Percentiles rank a stretch among this genome's conserved stretches.
phyloP scores from a whole-genome alignment of 352 stramenopile genomes.

The Globisporangium cederbergense region DNA sequence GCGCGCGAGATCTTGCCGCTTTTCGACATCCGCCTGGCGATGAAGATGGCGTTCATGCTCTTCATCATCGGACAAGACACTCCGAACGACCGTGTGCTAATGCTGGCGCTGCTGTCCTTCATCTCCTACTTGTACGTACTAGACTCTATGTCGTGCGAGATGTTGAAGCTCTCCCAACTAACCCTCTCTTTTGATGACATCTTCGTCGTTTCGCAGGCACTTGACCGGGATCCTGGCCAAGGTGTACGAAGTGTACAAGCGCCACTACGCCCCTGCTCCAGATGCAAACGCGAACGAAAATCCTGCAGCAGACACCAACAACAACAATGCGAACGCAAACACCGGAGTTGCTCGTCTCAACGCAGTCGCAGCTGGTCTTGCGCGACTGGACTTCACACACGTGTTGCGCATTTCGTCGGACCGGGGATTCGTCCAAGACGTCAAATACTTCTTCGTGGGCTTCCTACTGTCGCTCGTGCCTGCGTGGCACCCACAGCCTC shows the following conservation, averaged over 20 bases:
- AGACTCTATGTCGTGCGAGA: background rate
- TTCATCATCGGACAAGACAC: slow-evolving; percentile 87
- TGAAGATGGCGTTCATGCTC: slow-evolving; percentile 89
- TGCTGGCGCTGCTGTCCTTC: slow-evolving; percentile 71
- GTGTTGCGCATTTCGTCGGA: slow-evolving; percentile 73
- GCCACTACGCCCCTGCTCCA: slow-evolving; percentile 24
- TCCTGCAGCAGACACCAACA: slow-evolving; percentile 4
- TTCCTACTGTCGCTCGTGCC: slow-evolving; percentile 75
- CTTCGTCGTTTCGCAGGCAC: slow-evolving; percentile 29
- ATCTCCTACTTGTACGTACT: slow-evolving; percentile 63
- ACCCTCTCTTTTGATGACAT: background rate
- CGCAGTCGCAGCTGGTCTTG: slow-evolving; percentile 17
- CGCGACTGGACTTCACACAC: slow-evolving; percentile 34
- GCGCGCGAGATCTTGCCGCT: slow-evolving; percentile 52
- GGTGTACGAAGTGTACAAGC: slow-evolving; percentile 69
- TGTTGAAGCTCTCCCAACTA: background rate
- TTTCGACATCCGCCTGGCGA: slow-evolving; percentile 68
- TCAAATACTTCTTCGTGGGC: slow-evolving; percentile 78
- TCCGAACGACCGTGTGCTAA: slow-evolving; percentile 63
- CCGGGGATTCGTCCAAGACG: slow-evolving; percentile 62
- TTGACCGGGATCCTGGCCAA: slow-evolving; percentile 84
- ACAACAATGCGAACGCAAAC: slow-evolving; percentile 24
- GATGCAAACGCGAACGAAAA: slow-evolving; percentile 12
- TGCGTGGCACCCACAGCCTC: slow-evolving; percentile 70
- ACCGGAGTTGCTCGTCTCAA: slow-evolving; percentile 14